A percentile compares a stretch with the other conserved stretches of the same genome.
These are phyloP conservation scores for Brassica balearica DNA, from an alignment of 441 rosid species.

Conservation along the genomic window DNA sequence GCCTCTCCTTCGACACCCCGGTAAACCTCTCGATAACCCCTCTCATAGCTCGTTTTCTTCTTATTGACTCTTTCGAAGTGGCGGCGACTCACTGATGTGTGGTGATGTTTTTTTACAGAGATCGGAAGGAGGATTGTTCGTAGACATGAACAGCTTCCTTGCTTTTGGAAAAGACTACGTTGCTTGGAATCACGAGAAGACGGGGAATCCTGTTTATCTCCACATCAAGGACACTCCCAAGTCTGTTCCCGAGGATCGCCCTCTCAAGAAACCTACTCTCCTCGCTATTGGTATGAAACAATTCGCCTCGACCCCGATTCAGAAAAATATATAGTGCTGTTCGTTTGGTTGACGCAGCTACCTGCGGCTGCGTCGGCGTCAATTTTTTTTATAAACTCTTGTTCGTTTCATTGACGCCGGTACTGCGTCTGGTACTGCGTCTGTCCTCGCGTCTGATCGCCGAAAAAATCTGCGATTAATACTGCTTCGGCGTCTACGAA, in stretches of 20 bases:
- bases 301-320: too few relatives aligned
- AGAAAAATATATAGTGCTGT: too few relatives aligned
- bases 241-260: conserved; percentile 83
- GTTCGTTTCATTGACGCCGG: too few relatives aligned
- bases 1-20: conserved; percentile 93
- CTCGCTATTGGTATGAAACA: conserved; percentile 78
- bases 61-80: background rate
- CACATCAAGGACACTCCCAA: conserved; percentile 76
- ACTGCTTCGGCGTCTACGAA: too few relatives aligned
- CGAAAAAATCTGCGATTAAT: too few relatives aligned
- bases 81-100: background rate
- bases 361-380: too few relatives aligned
- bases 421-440: too few relatives aligned
- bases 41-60: background rate
- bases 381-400: too few relatives aligned
- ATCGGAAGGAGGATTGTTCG: conserved; percentile 88
- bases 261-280: conserved; percentile 83
- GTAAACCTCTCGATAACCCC: conserved; percentile 46
- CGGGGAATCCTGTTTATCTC: conserved; percentile 85
- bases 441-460: too few relatives aligned
- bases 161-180: conserved; percentile 91
- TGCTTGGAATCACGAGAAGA: conserved; percentile 86
- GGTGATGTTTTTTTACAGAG: conserved; percentile 54
- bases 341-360: too few relatives aligned
- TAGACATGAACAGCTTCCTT: conserved; percentile 88